Evolutionary conservation across 805 yeast species (phyloP).

Genomic region (Dipodascopsis tothii): DNA sequence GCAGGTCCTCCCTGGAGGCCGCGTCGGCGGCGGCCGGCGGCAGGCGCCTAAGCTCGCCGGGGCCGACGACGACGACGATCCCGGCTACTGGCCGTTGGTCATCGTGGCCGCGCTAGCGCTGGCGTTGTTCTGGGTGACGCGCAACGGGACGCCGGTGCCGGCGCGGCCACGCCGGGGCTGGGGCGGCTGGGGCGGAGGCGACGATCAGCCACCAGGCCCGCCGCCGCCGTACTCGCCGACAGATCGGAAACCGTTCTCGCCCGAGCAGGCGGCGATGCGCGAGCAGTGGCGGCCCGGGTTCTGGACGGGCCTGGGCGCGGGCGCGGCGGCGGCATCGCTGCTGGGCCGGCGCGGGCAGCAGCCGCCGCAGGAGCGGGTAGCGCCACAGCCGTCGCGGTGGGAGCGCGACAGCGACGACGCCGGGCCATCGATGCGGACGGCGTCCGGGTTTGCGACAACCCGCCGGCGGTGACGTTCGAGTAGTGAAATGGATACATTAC

Average conservation of each 20-base stretch:
- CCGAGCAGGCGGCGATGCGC: slow-evolving; percentile 6
- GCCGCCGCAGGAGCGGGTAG: too few relatives aligned
- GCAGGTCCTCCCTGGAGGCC: slow-evolving; percentile 14
- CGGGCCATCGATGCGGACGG: too few relatives aligned
- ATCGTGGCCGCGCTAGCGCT: not conserved
- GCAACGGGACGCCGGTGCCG: not conserved
- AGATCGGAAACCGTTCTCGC: slow-evolving; percentile 10
- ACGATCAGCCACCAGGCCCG: slow-evolving; percentile 8
- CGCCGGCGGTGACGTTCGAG: slow-evolving; percentile 8
- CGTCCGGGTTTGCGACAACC: slow-evolving; percentile 17
- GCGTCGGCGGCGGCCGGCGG: slow-evolving; percentile 5
- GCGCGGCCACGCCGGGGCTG: not conserved
- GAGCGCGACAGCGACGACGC: too few relatives aligned
- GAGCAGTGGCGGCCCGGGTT: slow-evolving; percentile 18
- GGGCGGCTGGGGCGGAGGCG: slow-evolving; percentile 7
- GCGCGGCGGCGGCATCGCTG: slow-evolving; percentile 10
- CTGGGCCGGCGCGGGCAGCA: too few relatives aligned
- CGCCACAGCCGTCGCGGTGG: too few relatives aligned
- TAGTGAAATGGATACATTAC: too few relatives aligned
- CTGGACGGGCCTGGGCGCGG: slow-evolving; percentile 20
- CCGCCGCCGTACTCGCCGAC: slow-evolving; percentile 19
- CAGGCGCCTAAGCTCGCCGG: not conserved
- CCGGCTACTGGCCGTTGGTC: not conserved
- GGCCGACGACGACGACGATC: slow-evolving; percentile 1
- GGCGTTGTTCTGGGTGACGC: not conserved